Conservation (phyloP, 2,329 filamentous ascomycete species). For the Fusarium heterosporum region DNA sequence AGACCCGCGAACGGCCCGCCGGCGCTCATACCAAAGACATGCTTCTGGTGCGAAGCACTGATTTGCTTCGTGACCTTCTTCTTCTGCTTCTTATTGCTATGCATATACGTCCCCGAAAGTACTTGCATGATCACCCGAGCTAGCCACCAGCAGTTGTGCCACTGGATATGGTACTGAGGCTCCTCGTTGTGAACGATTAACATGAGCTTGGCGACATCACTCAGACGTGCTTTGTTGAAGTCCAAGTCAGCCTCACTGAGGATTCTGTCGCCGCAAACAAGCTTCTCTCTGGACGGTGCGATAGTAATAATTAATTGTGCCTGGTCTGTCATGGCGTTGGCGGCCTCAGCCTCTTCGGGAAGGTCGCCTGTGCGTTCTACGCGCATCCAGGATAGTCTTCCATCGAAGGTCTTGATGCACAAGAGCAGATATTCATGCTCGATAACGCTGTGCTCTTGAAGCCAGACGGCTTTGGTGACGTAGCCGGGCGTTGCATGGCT, state of each 20-base stretch:
- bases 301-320: conserved; percentile 5
- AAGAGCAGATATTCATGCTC: neutral
- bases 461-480: neutral
- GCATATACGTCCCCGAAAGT: neutral
- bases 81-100: neutral
- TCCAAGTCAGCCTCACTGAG: neutral
- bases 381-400: neutral
- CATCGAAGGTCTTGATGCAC: neutral
- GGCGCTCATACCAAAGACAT: neutral
- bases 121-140: conserved; percentile 3
- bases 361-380: neutral
- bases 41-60: neutral
- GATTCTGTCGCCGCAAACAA: neutral
- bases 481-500: conserved; percentile 1
- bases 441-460: neutral
- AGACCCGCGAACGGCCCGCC: neutral
- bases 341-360: neutral
- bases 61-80: neutral
- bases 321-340: neutral
- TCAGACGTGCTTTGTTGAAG: neutral
- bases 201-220: neutral
- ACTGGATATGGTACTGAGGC: conserved; percentile 1
- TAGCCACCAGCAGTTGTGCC: conserved; percentile 5
- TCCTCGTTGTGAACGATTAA: neutral
- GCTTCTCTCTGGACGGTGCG: neutral